Base-by-base conservation (phyloP, 192 early-diverging fungal genomes). In the Allomyces arbusculus region DNA sequence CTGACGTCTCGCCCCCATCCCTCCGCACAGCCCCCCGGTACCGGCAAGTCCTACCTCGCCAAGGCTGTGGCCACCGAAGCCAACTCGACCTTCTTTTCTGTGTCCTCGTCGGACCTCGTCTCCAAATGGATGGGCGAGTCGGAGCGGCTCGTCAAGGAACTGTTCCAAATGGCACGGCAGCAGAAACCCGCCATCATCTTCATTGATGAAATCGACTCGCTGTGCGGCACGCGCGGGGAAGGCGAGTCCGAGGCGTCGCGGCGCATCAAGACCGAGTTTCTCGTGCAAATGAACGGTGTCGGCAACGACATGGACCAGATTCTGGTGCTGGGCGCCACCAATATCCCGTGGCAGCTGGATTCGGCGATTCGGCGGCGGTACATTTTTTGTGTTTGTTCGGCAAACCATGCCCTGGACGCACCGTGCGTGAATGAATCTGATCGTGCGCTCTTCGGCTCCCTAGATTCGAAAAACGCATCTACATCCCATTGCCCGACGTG, bases 71-170 rank as follows among this genome's bases (percentile, higher is more conserved):
- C 95, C 3, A 99, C 95, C 1, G 95, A 99, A 71, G 92, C 94
- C 44, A 84, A 92, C 64, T 87, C 92, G 4, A 94, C 92, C 20
- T 99, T 99, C 70, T 95, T 97, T 66, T 89, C 93, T 16, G 89
- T 99, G 23, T 93, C 90, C 14, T 97, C 94, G 5, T 95, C 94
- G 5, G 95, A 99, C 76, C 78, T 99, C 63, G 94, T 99, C n/a
- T 88, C 86, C 72, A 99, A 96, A 79, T 99, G 93, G 93, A 96
- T 99, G 88, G 94, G 95, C 62, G 94, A 99, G 75, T 87, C 86
- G 79, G 95, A 98, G 74, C 77, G 89, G 73, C 80, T 95, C 45
- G 90, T 98, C 16, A 94, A 95, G 76, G 84, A 95, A 65, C 76
- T 98, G 62, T 98, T 98, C 79, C 78, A 79, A 40, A 89, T 95